Evolutionary conservation across 1,284 basidiomycete species (phyloP).

Genomic region (Inonotus hispidus): DNA sequence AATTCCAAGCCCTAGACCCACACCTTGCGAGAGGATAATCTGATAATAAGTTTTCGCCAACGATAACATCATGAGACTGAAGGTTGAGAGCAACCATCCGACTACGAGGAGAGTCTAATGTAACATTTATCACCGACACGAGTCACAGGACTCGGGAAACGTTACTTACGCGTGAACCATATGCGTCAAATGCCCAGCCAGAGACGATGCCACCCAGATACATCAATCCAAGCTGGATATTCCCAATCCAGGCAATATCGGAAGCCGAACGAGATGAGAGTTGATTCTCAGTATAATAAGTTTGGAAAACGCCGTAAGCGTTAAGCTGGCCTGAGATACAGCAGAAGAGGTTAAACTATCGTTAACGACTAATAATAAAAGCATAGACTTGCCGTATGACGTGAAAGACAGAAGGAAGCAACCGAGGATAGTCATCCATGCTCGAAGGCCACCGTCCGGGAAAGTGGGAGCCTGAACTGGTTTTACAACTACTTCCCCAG

Average conservation of each 20-base stretch:
- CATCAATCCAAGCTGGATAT: conserved; percentile 1
- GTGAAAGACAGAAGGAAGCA: conserved; percentile 4
- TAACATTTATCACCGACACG: background rate
- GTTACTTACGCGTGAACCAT: conserved; percentile 1
- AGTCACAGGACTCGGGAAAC: background rate
- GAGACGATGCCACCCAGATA: conserved; percentile 5
- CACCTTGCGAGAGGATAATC: conserved; percentile 1
- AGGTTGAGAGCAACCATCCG: background rate
- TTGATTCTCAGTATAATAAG: background rate
- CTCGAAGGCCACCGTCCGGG: conserved; percentile 9
- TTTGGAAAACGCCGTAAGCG: conserved; percentile 11
- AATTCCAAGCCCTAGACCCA: background rate
- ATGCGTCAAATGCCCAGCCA: conserved; percentile 4
- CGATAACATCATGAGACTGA: background rate
- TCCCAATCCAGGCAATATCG: background rate
- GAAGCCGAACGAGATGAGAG: conserved; percentile 1
- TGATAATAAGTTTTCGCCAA: background rate
- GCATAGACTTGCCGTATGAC: background rate
- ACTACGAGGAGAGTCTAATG: background rate
- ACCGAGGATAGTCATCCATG: conserved; percentile 9
- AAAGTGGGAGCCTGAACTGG: background rate
- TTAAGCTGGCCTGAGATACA: background rate
- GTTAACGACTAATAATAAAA: background rate
- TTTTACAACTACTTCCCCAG: background rate
- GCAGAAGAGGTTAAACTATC: background rate